Evolutionary conservation across 2,329 filamentous ascomycete genomes (phyloP).

Genomic region (Dryadomyces quercus-mongolicae): DNA sequence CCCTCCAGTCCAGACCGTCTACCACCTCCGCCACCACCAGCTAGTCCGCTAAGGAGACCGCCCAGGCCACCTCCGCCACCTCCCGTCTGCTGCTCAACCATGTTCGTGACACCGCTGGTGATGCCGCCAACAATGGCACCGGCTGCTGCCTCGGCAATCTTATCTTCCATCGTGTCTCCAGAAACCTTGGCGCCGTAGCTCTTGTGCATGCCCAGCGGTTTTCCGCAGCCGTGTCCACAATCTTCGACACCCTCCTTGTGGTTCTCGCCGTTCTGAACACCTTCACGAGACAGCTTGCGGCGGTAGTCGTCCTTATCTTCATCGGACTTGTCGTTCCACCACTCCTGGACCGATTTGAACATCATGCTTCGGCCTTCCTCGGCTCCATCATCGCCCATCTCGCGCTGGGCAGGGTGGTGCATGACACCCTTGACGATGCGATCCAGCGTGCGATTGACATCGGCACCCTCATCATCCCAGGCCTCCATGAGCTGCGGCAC

Average conservation of each 20-base stretch:
- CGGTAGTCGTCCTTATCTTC: conserved; percentile 55
- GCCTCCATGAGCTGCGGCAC: conserved; percentile 81
- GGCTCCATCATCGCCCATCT: conserved; percentile 57
- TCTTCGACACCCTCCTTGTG: conserved; percentile 80
- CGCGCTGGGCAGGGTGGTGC: conserved; percentile 74
- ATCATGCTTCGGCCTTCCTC: conserved; percentile 61
- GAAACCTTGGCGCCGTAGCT: conserved; percentile 29
- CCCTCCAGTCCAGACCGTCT: conserved; percentile 60
- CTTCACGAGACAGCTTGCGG: conserved; percentile 62
- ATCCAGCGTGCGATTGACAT: conserved; percentile 58
- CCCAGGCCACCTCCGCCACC: conserved; percentile 6
- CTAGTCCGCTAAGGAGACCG: background rate
- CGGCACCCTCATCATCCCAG: conserved; percentile 66
- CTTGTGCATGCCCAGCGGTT: conserved; percentile 70
- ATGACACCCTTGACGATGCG: conserved; percentile 74
- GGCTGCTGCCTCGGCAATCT: conserved; percentile 43
- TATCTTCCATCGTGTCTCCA: conserved; percentile 38
- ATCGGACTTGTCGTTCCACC: conserved; percentile 63
- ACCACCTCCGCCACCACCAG: conserved; percentile 33
- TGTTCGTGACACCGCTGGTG: conserved; percentile 35
- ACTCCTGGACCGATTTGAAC: conserved; percentile 68
- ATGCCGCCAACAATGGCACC: conserved; percentile 46
- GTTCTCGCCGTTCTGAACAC: conserved; percentile 67
- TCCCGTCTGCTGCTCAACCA: conserved; percentile 33
- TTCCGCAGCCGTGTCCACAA: conserved; percentile 68